Evolutionary conservation across 2,329 filamentous ascomycete genomes (phyloP).

Genomic region (Karstenula rhodostoma): DNA sequence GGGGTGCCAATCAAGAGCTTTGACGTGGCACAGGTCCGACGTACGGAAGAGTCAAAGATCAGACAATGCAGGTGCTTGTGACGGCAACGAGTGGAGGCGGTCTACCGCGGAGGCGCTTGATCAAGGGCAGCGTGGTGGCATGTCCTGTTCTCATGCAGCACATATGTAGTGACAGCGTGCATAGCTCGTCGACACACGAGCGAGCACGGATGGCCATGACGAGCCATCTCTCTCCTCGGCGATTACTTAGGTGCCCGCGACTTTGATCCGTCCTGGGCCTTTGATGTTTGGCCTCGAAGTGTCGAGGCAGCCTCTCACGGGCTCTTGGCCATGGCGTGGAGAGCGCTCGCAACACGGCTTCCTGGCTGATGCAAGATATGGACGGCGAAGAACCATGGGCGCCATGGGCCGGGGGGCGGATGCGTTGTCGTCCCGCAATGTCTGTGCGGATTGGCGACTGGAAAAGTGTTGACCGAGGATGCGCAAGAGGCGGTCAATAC

Average conservation of each 20-base stretch:
- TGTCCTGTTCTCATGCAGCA: conserved; percentile 11
- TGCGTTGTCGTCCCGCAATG: conserved; percentile 32
- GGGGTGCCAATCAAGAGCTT: conserved; percentile 21
- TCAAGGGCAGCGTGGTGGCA: conserved; percentile 15
- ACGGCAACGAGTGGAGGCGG: conserved; percentile 4
- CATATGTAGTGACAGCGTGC: conserved; percentile 22
- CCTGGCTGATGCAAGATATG: conserved; percentile 34
- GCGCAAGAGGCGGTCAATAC: conserved; percentile 10
- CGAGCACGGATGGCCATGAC: background rate
- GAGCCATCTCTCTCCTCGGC: background rate
- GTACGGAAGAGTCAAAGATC: conserved; percentile 22
- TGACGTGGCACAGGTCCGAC: conserved; percentile 21
- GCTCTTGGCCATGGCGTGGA: conserved; percentile 5
- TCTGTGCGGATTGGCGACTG: conserved; percentile 34
- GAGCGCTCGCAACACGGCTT: conserved; percentile 10
- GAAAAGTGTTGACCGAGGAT: conserved; percentile 16
- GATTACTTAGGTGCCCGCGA: too few relatives aligned
- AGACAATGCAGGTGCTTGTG: conserved; percentile 13
- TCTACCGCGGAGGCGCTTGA: conserved; percentile 22
- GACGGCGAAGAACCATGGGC: conserved; percentile 29
- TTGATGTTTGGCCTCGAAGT: conserved; percentile 30
- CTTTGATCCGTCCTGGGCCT: conserved; percentile 14
- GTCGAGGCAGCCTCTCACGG: conserved; percentile 30
- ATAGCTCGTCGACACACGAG: conserved; percentile 18
- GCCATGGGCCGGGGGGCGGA: conserved; percentile 23